Conservation (phyloP, 2,329 filamentous ascomycete species). For the Blumeriella jaapii region DNA sequence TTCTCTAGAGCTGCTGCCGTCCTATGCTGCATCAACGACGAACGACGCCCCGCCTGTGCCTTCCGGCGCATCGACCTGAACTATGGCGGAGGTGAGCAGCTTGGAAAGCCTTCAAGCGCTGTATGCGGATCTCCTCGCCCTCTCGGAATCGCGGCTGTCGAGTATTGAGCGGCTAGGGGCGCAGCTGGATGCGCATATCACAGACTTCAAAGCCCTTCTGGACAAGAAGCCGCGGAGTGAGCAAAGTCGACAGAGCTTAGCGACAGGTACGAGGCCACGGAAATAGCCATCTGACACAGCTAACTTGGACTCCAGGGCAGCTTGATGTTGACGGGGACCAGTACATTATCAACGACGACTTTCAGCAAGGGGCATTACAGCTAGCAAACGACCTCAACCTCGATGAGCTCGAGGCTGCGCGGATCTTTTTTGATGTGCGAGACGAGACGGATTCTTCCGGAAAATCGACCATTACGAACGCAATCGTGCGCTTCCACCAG, state of each 20-base stretch:
- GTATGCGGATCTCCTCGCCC: slow-evolving; percentile 70
- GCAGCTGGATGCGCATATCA: slow-evolving; percentile 53
- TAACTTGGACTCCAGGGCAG: slow-evolving; percentile 46
- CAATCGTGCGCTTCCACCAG: slow-evolving; percentile 80
- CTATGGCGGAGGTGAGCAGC: slow-evolving; percentile 62
- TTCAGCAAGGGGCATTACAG: slow-evolving; percentile 70
- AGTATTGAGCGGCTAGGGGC: slow-evolving; percentile 57
- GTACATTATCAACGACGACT: slow-evolving; percentile 75
- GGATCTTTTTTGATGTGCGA: slow-evolving; percentile 63
- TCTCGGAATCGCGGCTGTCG: slow-evolving; percentile 59
- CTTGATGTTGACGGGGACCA: slow-evolving; percentile 60
- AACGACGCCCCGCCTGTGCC: slow-evolving; percentile 9
- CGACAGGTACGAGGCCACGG: slow-evolving; percentile 44
- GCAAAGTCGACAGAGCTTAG: slow-evolving; percentile 59
- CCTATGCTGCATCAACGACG: slow-evolving; percentile 11
- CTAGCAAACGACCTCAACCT: slow-evolving; percentile 82
- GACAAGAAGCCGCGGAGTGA: slow-evolving; percentile 66
- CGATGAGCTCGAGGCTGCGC: slow-evolving; percentile 77
- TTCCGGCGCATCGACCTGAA: slow-evolving; percentile 18
- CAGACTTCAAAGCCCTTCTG: slow-evolving; percentile 59
- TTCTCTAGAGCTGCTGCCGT: slow-evolving; percentile 5
- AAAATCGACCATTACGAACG: slow-evolving; percentile 62
- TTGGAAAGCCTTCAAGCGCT: slow-evolving; percentile 73
- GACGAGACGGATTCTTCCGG: slow-evolving; percentile 58
- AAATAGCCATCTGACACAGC: slow-evolving; percentile 1